phyloP scores from a whole-genome alignment of 2,329 filamentous ascomycete genomes.

The Pseudocercospora vitis region DNA sequence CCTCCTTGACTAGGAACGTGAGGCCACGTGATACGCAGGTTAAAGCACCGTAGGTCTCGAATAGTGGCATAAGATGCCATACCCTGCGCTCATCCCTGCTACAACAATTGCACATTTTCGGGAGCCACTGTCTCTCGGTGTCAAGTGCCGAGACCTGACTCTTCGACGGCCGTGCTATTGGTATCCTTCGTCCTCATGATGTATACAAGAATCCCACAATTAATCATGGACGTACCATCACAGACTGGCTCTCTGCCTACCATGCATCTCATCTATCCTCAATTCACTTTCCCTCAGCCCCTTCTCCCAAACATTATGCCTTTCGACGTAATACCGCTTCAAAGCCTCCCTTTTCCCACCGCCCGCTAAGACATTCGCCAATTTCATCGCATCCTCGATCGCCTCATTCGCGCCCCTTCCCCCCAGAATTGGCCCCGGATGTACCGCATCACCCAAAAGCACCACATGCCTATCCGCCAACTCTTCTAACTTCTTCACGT shows the following conservation, averaged over 20 bases:
- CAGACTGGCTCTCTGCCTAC: conserved; percentile 11
- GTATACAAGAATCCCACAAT: no score
- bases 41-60: no score
- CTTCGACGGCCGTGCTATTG: no score
- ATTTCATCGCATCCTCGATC: conserved; percentile 40
- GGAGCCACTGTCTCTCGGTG: no score
- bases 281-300: conserved; percentile 27
- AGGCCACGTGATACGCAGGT: no score
- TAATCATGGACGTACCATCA: conserved; percentile 1
- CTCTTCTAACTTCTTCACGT: conserved; percentile 27
- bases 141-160: no score
- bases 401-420: conserved; percentile 44
- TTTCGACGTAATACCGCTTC: conserved; percentile 25
- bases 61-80: no score
- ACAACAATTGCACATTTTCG: no score
- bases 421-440: conserved; percentile 44
- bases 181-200: no score
- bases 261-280: conserved; percentile 32
- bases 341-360: conserved; percentile 17
- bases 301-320: conserved; percentile 26
- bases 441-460: conserved; percentile 44
- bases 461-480: conserved; percentile 33
- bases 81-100: no score
- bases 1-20: no score
- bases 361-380: conserved; percentile 37